Evolutionary conservation across 1,284 basidiomycete genomes (phyloP).

Genomic region (Ganoderma meredithae): DNA sequence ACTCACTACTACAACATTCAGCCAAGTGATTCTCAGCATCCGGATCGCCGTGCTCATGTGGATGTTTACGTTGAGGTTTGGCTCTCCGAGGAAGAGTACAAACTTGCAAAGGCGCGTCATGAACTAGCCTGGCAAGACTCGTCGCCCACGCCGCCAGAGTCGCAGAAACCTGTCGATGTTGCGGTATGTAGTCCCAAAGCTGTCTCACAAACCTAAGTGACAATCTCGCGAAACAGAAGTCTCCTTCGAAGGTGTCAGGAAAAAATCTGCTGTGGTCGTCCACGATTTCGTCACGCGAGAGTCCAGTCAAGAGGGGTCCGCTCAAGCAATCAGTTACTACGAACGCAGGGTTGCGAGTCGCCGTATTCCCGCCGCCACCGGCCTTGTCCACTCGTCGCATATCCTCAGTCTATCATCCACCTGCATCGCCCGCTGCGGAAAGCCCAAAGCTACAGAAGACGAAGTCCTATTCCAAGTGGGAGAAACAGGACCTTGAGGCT

Average conservation of each 20-base stretch:
- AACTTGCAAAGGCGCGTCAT: conserved; percentile 63
- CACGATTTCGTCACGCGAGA: conserved; percentile 40
- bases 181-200: conserved; percentile 31
- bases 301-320: conserved; percentile 43
- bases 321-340: conserved; percentile 55
- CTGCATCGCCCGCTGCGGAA: conserved; percentile 48
- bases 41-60: conserved; percentile 69
- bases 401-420: conserved; percentile 44
- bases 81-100: conserved; percentile 78
- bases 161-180: conserved; percentile 47
- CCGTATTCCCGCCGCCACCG: conserved; percentile 46
- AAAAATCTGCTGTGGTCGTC: conserved; percentile 58
- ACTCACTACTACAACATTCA: conserved; percentile 39
- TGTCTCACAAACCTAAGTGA: neutral
- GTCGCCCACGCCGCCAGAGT: conserved; percentile 42
- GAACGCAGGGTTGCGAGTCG: conserved; percentile 47
- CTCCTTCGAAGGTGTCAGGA: conserved; percentile 45
- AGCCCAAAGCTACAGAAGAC: conserved; percentile 59
- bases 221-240: conserved; percentile 35
- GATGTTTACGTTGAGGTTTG: conserved; percentile 78
- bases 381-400: conserved; percentile 46
- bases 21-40: conserved; percentile 81
- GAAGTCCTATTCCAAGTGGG: conserved; percentile 76
- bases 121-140: conserved; percentile 74
- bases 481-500: conserved; percentile 83